Evolutionary conservation across 805 yeast species (phyloP).

Genomic region (Wickerhamiella kazuoi): DNA sequence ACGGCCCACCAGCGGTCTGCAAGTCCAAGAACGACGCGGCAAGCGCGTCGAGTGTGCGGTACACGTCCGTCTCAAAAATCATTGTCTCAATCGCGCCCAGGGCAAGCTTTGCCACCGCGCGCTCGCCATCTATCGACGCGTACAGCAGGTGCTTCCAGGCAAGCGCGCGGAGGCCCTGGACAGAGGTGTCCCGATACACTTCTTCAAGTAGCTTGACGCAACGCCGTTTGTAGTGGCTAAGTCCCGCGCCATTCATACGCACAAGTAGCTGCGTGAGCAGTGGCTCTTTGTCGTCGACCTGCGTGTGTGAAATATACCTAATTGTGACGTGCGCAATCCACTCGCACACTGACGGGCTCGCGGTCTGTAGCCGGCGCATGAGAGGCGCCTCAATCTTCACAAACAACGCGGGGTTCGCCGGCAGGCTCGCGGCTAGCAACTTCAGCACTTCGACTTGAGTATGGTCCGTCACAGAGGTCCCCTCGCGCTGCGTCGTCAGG

Average conservation of each 20-base stretch:
- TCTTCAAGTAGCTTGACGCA: slow-evolving; percentile 2
- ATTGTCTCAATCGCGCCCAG: not conserved
- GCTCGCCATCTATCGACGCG: slow-evolving; percentile 2
- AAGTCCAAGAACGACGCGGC: not conserved
- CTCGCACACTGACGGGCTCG: slow-evolving; percentile 4
- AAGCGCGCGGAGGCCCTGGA: not conserved
- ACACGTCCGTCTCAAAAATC: not conserved
- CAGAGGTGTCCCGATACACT: not conserved
- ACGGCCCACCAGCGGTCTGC: not conserved
- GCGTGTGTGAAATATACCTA: slow-evolving; percentile 2
- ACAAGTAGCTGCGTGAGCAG: slow-evolving; percentile 1
- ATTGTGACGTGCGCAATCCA: slow-evolving; percentile 3
- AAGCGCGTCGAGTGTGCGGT: not conserved
- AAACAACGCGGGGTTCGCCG: slow-evolving; percentile 4
- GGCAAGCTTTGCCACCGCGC: slow-evolving; percentile 1
- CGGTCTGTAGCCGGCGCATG: slow-evolving; percentile 1
- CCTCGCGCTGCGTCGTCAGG: slow-evolving; percentile 1
- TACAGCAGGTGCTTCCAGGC: slow-evolving; percentile 5
- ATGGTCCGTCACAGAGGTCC: not conserved
- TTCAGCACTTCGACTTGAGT: slow-evolving; percentile 6
- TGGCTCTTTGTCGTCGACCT: not conserved
- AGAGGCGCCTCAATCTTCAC: slow-evolving; percentile 1
- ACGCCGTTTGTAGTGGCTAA: slow-evolving; percentile 4
- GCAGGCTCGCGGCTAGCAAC: slow-evolving; percentile 2
- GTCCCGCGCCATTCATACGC: slow-evolving; percentile 3